A percentile compares a stretch with the other conserved stretches of the same genome.
Evolutionary conservation across 1,284 basidiomycete species (phyloP).

Genomic region (Trichosporon sp.): DNA sequence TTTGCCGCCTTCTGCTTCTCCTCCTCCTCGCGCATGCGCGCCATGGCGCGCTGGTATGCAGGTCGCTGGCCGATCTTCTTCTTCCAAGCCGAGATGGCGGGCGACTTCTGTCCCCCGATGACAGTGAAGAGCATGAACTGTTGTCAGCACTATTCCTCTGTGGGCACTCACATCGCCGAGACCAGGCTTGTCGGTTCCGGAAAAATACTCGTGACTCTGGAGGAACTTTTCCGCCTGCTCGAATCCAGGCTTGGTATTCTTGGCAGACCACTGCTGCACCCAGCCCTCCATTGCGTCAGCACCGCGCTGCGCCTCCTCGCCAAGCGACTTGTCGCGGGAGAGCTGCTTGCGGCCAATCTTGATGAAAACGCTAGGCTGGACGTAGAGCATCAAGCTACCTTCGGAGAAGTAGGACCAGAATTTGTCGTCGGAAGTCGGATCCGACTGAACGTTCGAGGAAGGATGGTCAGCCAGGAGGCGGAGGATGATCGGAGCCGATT

Average conservation of each 20-base stretch:
- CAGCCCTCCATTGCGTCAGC: slow-evolving; percentile 2
- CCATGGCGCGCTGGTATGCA: slow-evolving; percentile 10
- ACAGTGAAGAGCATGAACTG: slow-evolving; percentile 8
- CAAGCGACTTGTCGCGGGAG: background rate
- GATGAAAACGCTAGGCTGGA: slow-evolving; percentile 19
- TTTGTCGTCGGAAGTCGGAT: slow-evolving; percentile 18
- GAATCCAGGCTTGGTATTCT: background rate
- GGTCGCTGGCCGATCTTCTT: slow-evolving; percentile 11
- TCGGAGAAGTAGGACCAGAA: slow-evolving; percentile 41
- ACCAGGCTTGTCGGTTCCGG: slow-evolving; percentile 7
- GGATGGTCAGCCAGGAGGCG: slow-evolving; percentile 21
- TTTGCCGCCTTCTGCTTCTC: background rate
- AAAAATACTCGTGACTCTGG: slow-evolving; percentile 1
- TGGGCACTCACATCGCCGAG: slow-evolving; percentile 5
- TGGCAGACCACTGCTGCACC: background rate
- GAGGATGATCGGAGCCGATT: slow-evolving; percentile 37
- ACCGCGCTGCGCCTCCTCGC: background rate
- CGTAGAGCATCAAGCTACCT: slow-evolving; percentile 34
- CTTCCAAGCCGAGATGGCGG: slow-evolving; percentile 10
- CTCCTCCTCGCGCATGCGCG: slow-evolving; percentile 8
- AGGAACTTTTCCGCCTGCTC: slow-evolving; percentile 7
- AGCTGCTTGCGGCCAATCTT: background rate
- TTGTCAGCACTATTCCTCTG: background rate
- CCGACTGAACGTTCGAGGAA: slow-evolving; percentile 17
- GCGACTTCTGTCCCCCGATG: background rate